Conservation (phyloP, 441 rosid genomes). For the Populus tomentosa region DNA sequence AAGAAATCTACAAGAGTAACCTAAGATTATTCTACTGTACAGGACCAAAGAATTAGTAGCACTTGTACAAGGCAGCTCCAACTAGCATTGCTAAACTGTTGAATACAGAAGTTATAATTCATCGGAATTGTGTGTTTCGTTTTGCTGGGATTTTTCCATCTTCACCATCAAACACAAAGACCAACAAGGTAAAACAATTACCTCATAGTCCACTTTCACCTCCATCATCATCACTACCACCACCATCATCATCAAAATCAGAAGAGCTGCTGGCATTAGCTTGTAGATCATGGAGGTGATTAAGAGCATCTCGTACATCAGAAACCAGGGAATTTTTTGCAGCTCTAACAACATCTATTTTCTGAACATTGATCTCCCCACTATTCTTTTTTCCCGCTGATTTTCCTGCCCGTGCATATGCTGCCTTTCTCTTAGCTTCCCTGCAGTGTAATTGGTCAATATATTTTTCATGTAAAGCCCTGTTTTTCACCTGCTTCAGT, state of each 20-base stretch:
- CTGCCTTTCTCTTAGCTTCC: conserved; percentile 76
- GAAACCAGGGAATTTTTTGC: conserved; percentile 55
- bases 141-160: neutral
- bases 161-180: neutral
- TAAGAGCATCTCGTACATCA: conserved; percentile 57
- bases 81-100: conserved; percentile 1
- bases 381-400: conserved; percentile 37
- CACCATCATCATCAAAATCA: conserved; percentile 29
- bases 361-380: conserved; percentile 13
- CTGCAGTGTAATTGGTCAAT: conserved; percentile 73
- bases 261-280: conserved; percentile 24
- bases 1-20: neutral
- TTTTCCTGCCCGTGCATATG: conserved; percentile 19
- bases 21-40: neutral
- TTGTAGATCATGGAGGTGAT: conserved; percentile 44
- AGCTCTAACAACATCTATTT: conserved; percentile 37
- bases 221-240: conserved; percentile 31
- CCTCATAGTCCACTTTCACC: conserved; percentile 23
- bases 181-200: neutral
- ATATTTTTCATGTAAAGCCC: conserved; percentile 79
- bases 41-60: neutral
- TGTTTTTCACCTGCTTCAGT: conserved; percentile 68
- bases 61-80: neutral
- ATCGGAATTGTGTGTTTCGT: too few relatives aligned
- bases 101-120: neutral